A percentile compares a stretch with the other conserved stretches of the same genome.
These are phyloP conservation scores for Paramecium primaurelia DNA, from an alignment of 73 alveolate species.

Conservation along the genomic window DNA sequence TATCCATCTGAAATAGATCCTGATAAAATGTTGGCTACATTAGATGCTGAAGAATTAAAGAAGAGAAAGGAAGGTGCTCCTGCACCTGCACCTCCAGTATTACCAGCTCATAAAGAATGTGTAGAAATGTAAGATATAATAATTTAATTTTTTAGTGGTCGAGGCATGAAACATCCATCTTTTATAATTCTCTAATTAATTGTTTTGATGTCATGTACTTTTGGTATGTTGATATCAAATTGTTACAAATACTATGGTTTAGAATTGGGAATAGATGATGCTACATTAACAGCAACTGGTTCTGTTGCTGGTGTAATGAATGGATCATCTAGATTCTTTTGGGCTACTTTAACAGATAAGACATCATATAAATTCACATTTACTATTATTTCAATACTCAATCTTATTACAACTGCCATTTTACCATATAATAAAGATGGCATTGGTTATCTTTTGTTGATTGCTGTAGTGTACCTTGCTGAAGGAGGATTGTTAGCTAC, in stretches of 20 bases:
- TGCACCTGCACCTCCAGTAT: background rate
- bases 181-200: background rate
- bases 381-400: background rate
- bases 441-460: background rate
- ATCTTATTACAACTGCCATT: background rate
- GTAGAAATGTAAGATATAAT: background rate
- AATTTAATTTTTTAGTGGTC: background rate
- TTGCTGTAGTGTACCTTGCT: background rate
- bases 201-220: background rate
- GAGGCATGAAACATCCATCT: background rate
- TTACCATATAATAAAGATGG: background rate
- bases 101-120: conserved; percentile 12
- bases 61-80: background rate
- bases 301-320: conserved; percentile 36
- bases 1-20: conserved; percentile 38
- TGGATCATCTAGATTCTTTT: conserved; percentile 45
- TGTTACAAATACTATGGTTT: background rate
- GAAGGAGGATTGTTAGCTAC: conserved; percentile 22
- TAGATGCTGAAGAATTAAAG: background rate
- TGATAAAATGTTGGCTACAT: background rate
- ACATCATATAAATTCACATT: conserved; percentile 32
- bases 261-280: conserved; percentile 35
- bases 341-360: conserved; percentile 23
- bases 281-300: conserved; percentile 5
- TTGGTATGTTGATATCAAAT: conserved; percentile 29